Percentiles rank a stretch among this genome's conserved stretches.
These are phyloP conservation scores for Rhododendron molle DNA, from an alignment of 148 eudicot species.

Conservation along the genomic window DNA sequence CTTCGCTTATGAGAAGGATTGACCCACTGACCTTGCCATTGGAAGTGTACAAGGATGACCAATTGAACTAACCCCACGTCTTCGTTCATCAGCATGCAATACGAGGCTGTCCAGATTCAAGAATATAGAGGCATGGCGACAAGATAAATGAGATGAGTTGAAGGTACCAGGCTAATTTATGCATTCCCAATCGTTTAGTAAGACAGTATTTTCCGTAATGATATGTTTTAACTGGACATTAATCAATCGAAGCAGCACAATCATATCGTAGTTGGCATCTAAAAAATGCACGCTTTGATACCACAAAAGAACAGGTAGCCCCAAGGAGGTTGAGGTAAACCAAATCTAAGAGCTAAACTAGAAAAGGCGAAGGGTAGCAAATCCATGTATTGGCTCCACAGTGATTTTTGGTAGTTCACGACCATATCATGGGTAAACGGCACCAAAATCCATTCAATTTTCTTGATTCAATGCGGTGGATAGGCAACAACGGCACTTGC, in stretches of 20 bases:
- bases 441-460: background rate
- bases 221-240: background rate
- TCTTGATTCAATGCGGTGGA: background rate
- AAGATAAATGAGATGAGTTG: background rate
- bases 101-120: background rate
- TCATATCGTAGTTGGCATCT: background rate
- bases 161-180: background rate
- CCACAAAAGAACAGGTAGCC: background rate
- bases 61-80: background rate
- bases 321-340: background rate
- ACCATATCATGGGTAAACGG: background rate
- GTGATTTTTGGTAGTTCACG: background rate
- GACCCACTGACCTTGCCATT: no score
- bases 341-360: background rate
- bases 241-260: background rate
- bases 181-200: background rate
- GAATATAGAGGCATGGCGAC: background rate
- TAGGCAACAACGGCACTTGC: background rate
- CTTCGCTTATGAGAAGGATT: no score
- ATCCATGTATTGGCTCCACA: background rate
- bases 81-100: background rate
- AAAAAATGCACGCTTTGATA: background rate
- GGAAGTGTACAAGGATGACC: no score
- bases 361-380: background rate
- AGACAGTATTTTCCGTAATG: background rate